Evolutionary conservation across 2,329 filamentous ascomycete species (phyloP), one percentile per base, ranked within the genome.

Genomic region (Penicillium sp.): DNA sequence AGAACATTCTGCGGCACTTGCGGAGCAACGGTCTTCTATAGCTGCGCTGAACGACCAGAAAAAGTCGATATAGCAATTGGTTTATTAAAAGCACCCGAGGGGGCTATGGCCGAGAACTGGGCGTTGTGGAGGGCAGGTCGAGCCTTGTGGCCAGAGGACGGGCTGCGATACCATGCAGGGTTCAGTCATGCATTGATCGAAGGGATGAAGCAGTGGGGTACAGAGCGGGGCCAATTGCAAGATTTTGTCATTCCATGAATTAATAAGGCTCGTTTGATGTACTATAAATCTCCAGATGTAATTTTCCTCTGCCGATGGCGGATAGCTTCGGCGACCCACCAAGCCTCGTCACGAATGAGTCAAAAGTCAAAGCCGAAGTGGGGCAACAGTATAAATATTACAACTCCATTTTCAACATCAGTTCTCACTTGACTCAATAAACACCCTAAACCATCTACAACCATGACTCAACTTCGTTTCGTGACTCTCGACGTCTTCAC

Each of bases 1-100:
- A 68, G 78, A 27, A 73, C 71, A 12, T 81, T 80, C 62, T 81
- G 79, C 59, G 69, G 71, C 4, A 67, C 41, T 0, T 81, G 79
- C 58, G 78, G 78, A 1, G 78, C 79, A 6, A 73, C 67, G 2
- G 72, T 78, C 3, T 77, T 76, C 51, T 80, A 72, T 54, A 56
- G 58, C 20, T 66, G 63, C 27, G 65, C 69, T n/a, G 71, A 72
- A 5, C 61, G 77, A 50, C 65, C 66, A 11, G 59, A 57, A 5
- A 59, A 77, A 33, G 66, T 78, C 0, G 76, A 80, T 65, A 63
- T 80, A 12, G 75, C 74, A 4, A 67, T 73, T n/a, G 79, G 78
- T 0, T 61, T 76, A 49, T 57, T 79, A 14, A 65, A 71, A 40
- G 72, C 71, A 23, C 58, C 66, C 0, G 73, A 73, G 42, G 77